Conservation (phyloP, 371 early-diverging fungal genomes). For the Rhizopus stolonifer region DNA sequence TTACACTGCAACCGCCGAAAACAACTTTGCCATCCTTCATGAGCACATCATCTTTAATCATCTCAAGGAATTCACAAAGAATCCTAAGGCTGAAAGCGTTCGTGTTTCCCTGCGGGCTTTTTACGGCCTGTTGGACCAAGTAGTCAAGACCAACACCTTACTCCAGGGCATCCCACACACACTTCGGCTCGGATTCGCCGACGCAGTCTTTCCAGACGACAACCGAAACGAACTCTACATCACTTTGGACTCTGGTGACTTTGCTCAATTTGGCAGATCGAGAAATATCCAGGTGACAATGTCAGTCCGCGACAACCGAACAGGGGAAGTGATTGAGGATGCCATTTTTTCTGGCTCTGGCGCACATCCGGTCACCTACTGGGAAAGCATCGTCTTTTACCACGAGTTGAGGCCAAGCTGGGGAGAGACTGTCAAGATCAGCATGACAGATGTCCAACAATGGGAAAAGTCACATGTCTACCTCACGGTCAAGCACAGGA, state of each 20-base stretch:
- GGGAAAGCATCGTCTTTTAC: conserved; percentile 66
- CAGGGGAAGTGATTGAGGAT: conserved; percentile 57
- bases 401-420: conserved; percentile 67
- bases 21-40: conserved; percentile 53
- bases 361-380: conserved; percentile 38
- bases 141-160: conserved; percentile 49
- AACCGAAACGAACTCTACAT: conserved; percentile 66
- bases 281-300: conserved; percentile 64
- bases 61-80: conserved; percentile 46
- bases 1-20: conserved; percentile 55
- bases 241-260: conserved; percentile 63
- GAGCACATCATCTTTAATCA: conserved; percentile 61
- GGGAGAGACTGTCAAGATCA: conserved; percentile 67
- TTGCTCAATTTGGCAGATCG: conserved; percentile 52
- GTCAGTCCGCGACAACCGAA: conserved; percentile 56
- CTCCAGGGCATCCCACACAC: conserved; percentile 52
- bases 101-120: conserved; percentile 55
- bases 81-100: conserved; percentile 54
- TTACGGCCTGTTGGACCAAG: conserved; percentile 46
- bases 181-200: conserved; percentile 64
- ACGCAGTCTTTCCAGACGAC: conserved; percentile 66
- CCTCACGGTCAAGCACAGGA: conserved; percentile 58
- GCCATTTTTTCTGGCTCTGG: conserved; percentile 62
- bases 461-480: conserved; percentile 65
- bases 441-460: conserved; percentile 42